Base-by-base conservation (phyloP, 129 eudicot species). In the Arctium minus region DNA sequence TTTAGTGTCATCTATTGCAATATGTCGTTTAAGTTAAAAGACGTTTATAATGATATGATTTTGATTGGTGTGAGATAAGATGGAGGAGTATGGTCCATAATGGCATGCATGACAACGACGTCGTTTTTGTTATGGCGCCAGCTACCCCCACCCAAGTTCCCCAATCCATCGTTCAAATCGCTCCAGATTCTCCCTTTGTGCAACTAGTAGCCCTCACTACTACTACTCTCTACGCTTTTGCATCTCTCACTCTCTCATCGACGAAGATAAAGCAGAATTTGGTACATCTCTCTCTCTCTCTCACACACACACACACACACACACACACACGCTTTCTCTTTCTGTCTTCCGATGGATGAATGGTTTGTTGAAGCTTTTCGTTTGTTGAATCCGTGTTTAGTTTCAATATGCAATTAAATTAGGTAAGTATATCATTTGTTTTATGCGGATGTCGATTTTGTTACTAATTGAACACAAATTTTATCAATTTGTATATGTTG, bases 91-190 rank as follows among this genome's bases (percentile, higher is more conserved):
- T 67, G 71, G 71, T 67, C 70, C 70, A 7, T 18, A 18, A 31
- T 29, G 42, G n/a, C 60, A 73, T 73, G 31, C 15, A 12, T 7
- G 77, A 40, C 5, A 62, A 77, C 81, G 73, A 31, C 32, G 76
- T 50, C 86, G 86, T 83, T 76, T 73, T 29, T 4, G 7, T 1
- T 9, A 38, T 83, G 86, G 73, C 82, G 77, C 86, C 78, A 72
- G 86, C 81, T 48, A 70, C 70, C 82, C 82, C 78, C 72, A 6
- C 77, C 33, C 56, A 27, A 3, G 1, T 0, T 32, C 76, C 48
- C 60, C 29, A 15, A 72, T 37, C 4, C 81, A 67, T 81, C 72
- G 79, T 75, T 82, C 31, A 75, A 42, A 65, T 82, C 80, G 38
- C n/a, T 67, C 42, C 38, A 39, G 6, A 67, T 35, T n/a, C 33